Evolutionary conservation across 805 yeast species (phyloP).

Genomic region (Candida peoriensis): DNA sequence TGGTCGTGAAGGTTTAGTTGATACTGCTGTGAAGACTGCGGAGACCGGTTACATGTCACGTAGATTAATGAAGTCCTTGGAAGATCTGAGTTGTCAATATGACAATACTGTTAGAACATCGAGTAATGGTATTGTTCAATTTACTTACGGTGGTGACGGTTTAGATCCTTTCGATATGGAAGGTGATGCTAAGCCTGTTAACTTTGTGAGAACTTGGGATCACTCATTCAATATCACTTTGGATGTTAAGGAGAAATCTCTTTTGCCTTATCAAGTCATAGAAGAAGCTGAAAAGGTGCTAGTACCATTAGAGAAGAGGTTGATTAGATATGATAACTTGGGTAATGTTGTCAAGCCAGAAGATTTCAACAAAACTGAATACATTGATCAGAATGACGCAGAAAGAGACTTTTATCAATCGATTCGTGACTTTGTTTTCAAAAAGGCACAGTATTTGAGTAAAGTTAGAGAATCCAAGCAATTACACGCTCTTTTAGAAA

Average conservation of each 20-base stretch:
- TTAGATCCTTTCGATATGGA: conserved; percentile 98
- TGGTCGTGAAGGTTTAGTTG: conserved; percentile 99
- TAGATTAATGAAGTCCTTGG: conserved; percentile 94
- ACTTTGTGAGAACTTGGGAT: conserved; percentile 91
- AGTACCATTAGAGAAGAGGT: conserved; percentile 51
- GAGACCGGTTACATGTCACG: conserved; percentile 99
- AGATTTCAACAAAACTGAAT: conserved; percentile 48
- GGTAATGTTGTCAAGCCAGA: conserved; percentile 48
- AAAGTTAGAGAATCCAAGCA: conserved; percentile 49
- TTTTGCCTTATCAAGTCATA: conserved; percentile 67
- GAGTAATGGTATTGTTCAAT: conserved; percentile 93
- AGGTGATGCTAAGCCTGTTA: conserved; percentile 96
- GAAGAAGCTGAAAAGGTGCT: conserved; percentile 51
- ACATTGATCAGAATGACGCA: conserved; percentile 81
- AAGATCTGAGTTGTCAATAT: conserved; percentile 89
- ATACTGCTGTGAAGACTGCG: conserved; percentile 98
- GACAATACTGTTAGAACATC: conserved; percentile 95
- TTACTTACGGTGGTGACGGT: conserved; percentile 98
- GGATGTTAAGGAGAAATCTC: conserved; percentile 43
- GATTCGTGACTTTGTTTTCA: conserved; percentile 54
- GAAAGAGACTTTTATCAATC: conserved; percentile 82
- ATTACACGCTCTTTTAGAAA: conserved; percentile 39
- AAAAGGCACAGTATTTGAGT: conserved; percentile 55
- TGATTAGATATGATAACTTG: conserved; percentile 67
- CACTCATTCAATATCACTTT: conserved; percentile 78